Base-by-base conservation (phyloP, 192 early-diverging fungal genomes). In the Kappamyces sp. region DNA sequence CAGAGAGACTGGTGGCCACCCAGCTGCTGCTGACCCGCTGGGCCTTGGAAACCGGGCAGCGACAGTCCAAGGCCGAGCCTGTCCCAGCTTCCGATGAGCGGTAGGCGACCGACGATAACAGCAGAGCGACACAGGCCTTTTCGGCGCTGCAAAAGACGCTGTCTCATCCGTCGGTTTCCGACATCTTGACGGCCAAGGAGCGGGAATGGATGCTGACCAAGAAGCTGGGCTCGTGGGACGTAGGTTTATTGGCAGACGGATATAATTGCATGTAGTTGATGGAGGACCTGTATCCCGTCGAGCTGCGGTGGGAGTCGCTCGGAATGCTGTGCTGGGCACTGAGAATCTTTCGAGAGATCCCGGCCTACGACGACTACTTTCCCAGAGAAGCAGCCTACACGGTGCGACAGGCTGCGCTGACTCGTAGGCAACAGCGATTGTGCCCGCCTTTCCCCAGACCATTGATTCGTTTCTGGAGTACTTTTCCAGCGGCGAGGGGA, bases 1-100 rank as follows among this genome's bases (percentile, higher is more conserved):
- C 43, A 44, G 9, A 9, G 13, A 44, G 43, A 44, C 9, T 10
- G 43, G 13, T 44, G 8, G 43, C 66, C 47, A 44, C 67, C 43
- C 83, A 85, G 60, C 65, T 85, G 33, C 70, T 85, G 32, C 65
- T 85, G 36, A 75, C 83, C 9, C 73, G 83, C 15, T 85, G 83
- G 83, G 79, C 77, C 1, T 61, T 85, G 7, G 83, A 85, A 66
- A 78, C 74, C 3, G 76, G 72, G 75, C 66, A 70, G 68, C 51
- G 60, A 66, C 1, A 69, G 63, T 37, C 69, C 65, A 42, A 71
- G 73, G 34, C 68, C 71, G 55, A 23, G 23, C 23, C 23, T 23
- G 23, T 23, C 23, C 23, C 23, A 23, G 23, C 23, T 23, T 23
- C 23, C 23, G 23, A 23, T 23, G 23, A 23, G 23, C 23, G 23